These are phyloP conservation scores for Fusarium sp. DNA, from an alignment of 2,329 filamentous ascomycete species.

Conservation along the genomic window DNA sequence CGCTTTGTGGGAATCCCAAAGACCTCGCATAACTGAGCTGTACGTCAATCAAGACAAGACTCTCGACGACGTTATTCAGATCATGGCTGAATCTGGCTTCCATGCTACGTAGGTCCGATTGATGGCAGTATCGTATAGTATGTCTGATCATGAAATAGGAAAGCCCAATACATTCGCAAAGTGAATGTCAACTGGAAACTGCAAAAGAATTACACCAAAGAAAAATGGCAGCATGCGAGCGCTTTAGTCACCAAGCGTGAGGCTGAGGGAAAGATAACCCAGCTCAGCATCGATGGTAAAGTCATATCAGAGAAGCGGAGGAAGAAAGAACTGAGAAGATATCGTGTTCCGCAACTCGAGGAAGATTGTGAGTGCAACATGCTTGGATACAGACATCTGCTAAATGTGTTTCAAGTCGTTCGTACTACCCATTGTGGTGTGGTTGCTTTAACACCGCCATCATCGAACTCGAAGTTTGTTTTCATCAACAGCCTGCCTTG, in stretches of 20 bases:
- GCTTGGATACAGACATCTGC: rapidly evolving
- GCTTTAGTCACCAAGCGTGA: neutral
- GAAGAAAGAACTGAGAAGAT: neutral
- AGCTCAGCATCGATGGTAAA: neutral
- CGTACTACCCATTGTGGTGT: too few relatives aligned
- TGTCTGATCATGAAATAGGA: rapidly evolving
- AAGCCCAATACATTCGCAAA: neutral
- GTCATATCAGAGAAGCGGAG: neutral
- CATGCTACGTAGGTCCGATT: neutral
- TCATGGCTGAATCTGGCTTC: neutral
- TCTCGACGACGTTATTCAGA: neutral
- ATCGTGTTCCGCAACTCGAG: rapidly evolving
- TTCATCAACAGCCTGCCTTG: neutral
- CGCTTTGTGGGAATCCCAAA: neutral
- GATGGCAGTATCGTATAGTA: rapidly evolving
- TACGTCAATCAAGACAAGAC: conserved; percentile 7
- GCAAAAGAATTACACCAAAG: neutral
- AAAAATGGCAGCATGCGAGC: neutral
- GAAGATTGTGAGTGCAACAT: rapidly evolving
- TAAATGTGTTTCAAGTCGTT: neutral
- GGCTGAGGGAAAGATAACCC: rapidly evolving
- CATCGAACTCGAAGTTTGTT: rapidly evolving
- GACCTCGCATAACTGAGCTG: neutral
- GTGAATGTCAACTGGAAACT: neutral
- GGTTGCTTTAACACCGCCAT: neutral